phyloP scores from a whole-genome alignment of 106 monocot genomes.

The Phalaenopsis equestris region DNA sequence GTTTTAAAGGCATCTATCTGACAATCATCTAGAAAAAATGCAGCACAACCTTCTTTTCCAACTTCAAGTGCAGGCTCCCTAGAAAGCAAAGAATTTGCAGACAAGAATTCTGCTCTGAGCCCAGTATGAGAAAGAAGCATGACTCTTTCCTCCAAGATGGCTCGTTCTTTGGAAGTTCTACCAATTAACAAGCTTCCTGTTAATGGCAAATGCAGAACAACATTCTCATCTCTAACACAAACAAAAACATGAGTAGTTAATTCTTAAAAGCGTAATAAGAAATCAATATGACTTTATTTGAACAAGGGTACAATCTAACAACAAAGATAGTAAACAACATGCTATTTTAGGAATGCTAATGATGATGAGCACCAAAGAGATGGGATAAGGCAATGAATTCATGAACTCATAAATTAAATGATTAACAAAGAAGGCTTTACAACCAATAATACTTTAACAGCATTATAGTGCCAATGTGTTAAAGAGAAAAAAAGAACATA shows the following conservation, averaged over 20 bases:
- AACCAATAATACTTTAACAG: no score
- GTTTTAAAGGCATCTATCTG: conserved; percentile 69
- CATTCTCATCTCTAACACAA: background rate
- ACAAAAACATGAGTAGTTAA: background rate
- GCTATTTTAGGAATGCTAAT: background rate
- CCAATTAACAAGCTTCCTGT: conserved; percentile 92
- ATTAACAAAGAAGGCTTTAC: no score
- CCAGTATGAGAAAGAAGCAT: conserved; percentile 45
- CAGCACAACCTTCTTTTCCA: conserved; percentile 52
- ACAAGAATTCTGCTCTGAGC: conserved; percentile 56
- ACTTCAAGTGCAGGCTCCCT: conserved; percentile 63
- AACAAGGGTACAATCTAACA: background rate
- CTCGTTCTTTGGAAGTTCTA: conserved; percentile 47
- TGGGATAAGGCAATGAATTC: no score
- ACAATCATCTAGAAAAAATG: conserved; percentile 68
- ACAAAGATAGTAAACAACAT: background rate
- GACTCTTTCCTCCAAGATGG: conserved; percentile 53
- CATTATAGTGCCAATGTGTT: no score
- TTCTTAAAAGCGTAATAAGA: background rate
- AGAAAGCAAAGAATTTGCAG: conserved; percentile 29
- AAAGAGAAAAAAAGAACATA: no score
- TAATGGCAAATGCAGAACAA: conserved; percentile 13
- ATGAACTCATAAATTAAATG: no score
- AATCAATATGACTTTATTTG: background rate
- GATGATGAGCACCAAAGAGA: background rate